Percentiles rank a stretch among this genome's conserved stretches.
Conservation (phyloP, 306 rosid species). For the Morella rubra region DNA sequence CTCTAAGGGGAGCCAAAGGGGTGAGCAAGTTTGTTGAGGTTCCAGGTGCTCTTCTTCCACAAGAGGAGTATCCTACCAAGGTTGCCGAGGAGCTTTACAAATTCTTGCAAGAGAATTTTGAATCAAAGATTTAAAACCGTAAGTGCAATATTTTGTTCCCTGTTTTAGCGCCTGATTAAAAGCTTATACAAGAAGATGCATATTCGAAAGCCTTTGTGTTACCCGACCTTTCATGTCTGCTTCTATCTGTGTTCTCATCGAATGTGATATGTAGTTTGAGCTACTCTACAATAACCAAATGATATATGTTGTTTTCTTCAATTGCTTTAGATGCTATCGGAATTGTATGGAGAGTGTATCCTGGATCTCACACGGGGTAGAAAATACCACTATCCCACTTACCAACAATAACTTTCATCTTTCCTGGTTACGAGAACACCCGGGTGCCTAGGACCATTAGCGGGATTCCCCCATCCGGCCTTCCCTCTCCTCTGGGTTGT, state of each 20-base stretch:
- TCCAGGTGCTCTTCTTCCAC: slow-evolving; percentile 96
- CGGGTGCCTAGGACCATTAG: background rate
- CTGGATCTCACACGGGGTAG: background rate
- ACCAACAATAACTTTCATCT: background rate
- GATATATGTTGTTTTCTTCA: background rate
- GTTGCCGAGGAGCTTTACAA: slow-evolving; percentile 77
- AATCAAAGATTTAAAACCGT: slow-evolving; percentile 25
- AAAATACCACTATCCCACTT: background rate
- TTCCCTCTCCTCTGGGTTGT: too few species aligned
- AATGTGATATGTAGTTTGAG: background rate
- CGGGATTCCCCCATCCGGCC: background rate
- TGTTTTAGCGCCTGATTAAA: background rate
- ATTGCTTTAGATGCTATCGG: background rate
- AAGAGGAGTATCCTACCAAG: slow-evolving; percentile 76
- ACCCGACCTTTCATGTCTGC: background rate
- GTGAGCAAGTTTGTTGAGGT: slow-evolving; percentile 86
- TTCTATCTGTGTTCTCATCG: background rate
- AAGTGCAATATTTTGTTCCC: background rate
- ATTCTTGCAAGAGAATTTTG: slow-evolving; percentile 66
- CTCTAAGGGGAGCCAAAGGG: slow-evolving; percentile 81
- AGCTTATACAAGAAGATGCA: slow-evolving; percentile 31
- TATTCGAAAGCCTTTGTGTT: background rate
- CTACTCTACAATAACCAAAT: background rate
- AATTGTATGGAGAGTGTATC: background rate
- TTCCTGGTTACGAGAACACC: background rate